Base-by-base conservation (phyloP, 179 eudicot species). In the Sideroxylon spinosum region DNA sequence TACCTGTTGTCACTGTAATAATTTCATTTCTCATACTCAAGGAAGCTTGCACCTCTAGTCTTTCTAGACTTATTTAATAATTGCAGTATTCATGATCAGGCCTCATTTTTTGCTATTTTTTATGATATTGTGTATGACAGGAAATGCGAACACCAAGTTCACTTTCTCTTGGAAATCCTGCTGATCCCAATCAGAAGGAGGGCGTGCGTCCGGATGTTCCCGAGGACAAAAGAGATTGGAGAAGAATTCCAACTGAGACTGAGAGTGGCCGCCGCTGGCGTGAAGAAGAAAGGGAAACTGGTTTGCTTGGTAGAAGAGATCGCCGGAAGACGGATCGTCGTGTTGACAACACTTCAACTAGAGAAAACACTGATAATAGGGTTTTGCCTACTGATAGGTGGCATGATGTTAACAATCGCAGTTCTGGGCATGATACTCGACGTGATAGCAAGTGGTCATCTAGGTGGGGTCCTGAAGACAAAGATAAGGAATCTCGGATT, bases 201-300 rank as follows among this genome's bases (percentile, higher is more conserved):
- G 86, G 83, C 71, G 77, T 78, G 82, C 87, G 89, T 22, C 44
- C 86, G n/a, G 91, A 89, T 71, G 82, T 75, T 2, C 26, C 86
- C 44, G 86, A 85, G 77, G 99, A 93, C 74, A 95, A 88, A 86
- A 95, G 82, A 66, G 97, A 95, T 75, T 91, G 95, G 97, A 89
- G 94, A 83, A 92, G 80, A 85, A 84, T 77, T 78, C 86, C 89
- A 53, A 59, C 86, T 66, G 98, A 95, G 81, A 84, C 86, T 71
- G 97, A 95, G 44, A 82, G 86, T 82, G 87, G 88, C 20, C 88
- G 96, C 76, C 97, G 97, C 79, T 95, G 99, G 99, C 98, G 97
- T 52, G 99, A 95, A 87, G 99, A 95, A 85, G 99, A 95, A 85
- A 86, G 99, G 82, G 99, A 95, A 88, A 95, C 98, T 73, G 96